Base-by-base conservation (phyloP, 2,329 filamentous ascomycete species). In the Fusarium heterosporum region DNA sequence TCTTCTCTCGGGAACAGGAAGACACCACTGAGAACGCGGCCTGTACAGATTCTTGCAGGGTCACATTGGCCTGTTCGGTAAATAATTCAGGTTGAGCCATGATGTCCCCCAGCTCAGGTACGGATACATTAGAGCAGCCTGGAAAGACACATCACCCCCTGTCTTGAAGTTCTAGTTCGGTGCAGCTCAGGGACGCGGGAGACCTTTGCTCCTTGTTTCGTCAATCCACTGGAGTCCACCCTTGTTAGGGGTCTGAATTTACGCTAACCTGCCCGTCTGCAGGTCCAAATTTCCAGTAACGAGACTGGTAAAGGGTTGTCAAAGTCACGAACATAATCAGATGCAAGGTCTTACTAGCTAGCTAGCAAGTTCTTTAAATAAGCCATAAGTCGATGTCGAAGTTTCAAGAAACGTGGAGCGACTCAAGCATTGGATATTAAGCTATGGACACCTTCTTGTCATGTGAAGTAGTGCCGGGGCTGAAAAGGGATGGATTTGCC, bases 241-340 rank as follows among this genome's bases (percentile, higher is more conserved):
- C 71, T 69, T 59, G 70, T 57, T 58, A 73, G 71, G 71, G 71
- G 71, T 59, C 66, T 61, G 34, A n/a, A 36, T n/a, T 40, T 61
- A 38, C 22, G 22, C 54, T 59, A 47, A 46, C 50, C 43, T 64
- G 54, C 64, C 70, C 68, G 58, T 68, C 69, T 68, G 72, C 70
- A 68, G 62, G 57, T 73, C 66, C 72, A 73, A 73, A 73, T 73
- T 73, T 73, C 71, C 66, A 72, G 49, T 46, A 56, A 64, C 60
- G 47, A 65, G 66, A 64, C 61, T 41, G 22, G 30, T 42, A 29
- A 41, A 41, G 58, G 42, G 45, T 40, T 46, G 55, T 48, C 25
- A 55, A 60, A 46, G 16, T 61, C 41, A 28, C 29, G 16, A 38
- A 19, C 34, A 61, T 38, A 36, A 19, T 14, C n/a, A 34, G 25